Evolutionary conservation across 345 rosid species (phyloP).

Genomic region (Acer yangbiense): DNA sequence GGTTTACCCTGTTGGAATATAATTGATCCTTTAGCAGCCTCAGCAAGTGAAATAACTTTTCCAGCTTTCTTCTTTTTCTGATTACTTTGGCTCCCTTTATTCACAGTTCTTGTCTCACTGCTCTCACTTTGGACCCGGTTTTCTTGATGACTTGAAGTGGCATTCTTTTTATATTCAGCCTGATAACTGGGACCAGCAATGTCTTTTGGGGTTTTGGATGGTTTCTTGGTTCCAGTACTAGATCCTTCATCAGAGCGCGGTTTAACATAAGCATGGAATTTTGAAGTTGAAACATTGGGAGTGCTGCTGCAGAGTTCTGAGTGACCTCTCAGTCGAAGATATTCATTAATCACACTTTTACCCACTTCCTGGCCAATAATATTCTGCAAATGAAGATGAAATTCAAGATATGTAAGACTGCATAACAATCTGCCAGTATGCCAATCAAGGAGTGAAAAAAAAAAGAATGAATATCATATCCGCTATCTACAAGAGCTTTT

Average conservation of each 20-base stretch:
- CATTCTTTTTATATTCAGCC: slow-evolving; percentile 31
- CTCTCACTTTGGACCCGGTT: slow-evolving; percentile 22
- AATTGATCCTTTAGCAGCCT: slow-evolving; percentile 92
- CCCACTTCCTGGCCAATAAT: slow-evolving; percentile 80
- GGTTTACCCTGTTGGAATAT: slow-evolving; percentile 95
- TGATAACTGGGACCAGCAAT: slow-evolving; percentile 35
- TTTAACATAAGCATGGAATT: slow-evolving; percentile 73
- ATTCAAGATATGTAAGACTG: slow-evolving; percentile 2
- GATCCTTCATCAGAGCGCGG: slow-evolving; percentile 55
- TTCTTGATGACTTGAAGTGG: slow-evolving; percentile 26
- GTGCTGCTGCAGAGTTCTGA: slow-evolving; percentile 38
- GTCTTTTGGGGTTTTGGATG: slow-evolving; percentile 50
- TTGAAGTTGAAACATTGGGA: slow-evolving; percentile 45
- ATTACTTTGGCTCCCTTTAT: slow-evolving; percentile 47
- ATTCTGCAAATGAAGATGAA: slow-evolving; percentile 51
- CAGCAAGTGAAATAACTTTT: slow-evolving; percentile 84
- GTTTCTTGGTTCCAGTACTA: slow-evolving; percentile 51
- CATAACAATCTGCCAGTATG: not conserved
- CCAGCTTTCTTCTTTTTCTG: slow-evolving; percentile 87
- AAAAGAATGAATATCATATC: not conserved
- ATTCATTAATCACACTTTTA: slow-evolving; percentile 68
- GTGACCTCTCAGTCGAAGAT: slow-evolving; percentile 71
- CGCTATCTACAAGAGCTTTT: not conserved
- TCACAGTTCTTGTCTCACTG: slow-evolving; percentile 27
- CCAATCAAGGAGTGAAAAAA: not conserved